These are phyloP conservation scores for Barnettozyma salicaria DNA, from an alignment of 805 yeast species.

Conservation along the genomic window DNA sequence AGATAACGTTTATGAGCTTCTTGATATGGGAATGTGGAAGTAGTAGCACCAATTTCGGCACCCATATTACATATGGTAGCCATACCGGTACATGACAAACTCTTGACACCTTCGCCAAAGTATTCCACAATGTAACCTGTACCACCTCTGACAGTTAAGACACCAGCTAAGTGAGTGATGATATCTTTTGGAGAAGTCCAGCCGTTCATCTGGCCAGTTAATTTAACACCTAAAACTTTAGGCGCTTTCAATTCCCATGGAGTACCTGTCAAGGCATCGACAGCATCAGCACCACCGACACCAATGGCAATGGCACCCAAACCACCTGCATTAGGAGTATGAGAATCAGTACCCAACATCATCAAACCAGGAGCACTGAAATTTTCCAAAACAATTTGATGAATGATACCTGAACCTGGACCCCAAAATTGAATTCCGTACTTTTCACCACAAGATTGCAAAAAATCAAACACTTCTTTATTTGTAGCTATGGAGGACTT, in stretches of 20 bases:
- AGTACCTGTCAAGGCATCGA: conserved; percentile 91
- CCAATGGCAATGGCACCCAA: conserved; percentile 98
- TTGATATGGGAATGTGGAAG: conserved; percentile 94
- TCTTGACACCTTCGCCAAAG: conserved; percentile 89
- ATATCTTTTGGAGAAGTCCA: conserved; percentile 99
- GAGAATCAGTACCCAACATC: conserved; percentile 98
- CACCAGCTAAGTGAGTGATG: conserved; percentile 87
- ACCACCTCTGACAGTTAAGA: conserved; percentile 94
- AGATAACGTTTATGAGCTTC: conserved; percentile 74
- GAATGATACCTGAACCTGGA: conserved; percentile 98
- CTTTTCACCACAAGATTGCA: conserved; percentile 86
- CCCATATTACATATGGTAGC: conserved; percentile 99
- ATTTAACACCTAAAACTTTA: conserved; percentile 85
- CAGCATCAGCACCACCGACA: conserved; percentile 99
- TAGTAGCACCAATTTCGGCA: conserved; percentile 98
- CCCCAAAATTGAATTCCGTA: conserved; percentile 99
- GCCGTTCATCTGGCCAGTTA: conserved; percentile 82
- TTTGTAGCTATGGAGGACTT: conserved; percentile 75
- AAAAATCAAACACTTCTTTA: conserved; percentile 92
- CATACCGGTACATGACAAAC: conserved; percentile 96
- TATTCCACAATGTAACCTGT: conserved; percentile 95
- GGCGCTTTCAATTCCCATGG: conserved; percentile 99
- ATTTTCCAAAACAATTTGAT: conserved; percentile 95
- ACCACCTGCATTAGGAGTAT: conserved; percentile 99
- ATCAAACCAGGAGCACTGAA: conserved; percentile 94